These are phyloP conservation scores for Phytophthora nicotianae DNA, from an alignment of 352 stramenopile genomes.

Conservation along the genomic window DNA sequence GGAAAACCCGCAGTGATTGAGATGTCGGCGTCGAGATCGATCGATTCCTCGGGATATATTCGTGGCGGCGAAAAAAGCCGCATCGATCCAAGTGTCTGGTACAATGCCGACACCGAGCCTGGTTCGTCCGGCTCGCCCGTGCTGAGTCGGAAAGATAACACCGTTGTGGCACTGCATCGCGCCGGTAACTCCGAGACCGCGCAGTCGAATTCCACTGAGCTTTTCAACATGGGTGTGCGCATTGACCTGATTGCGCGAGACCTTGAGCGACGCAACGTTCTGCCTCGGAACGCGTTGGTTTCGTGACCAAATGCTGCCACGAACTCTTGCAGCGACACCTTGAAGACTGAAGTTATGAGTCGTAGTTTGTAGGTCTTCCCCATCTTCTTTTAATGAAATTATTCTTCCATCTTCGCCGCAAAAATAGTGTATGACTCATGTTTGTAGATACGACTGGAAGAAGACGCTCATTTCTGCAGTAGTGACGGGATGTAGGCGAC, in stretches of 20 bases:
- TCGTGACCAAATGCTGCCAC: constrained; percentile 12
- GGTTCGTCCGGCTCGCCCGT: constrained; percentile 73
- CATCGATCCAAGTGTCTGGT: constrained; percentile 54
- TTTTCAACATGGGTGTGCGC: constrained; percentile 36
- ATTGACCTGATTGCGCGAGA: constrained; percentile 40
- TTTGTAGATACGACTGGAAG: no score
- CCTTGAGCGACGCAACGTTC: constrained; percentile 28
- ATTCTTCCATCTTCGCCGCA: background rate
- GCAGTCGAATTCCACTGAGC: constrained; percentile 36
- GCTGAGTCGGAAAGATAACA: constrained; percentile 63
- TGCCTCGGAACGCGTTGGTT: constrained; percentile 28
- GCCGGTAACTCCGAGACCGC: constrained; percentile 47
- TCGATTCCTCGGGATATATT: constrained; percentile 4
- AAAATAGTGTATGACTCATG: background rate
- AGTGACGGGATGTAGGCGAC: constrained; percentile 45
- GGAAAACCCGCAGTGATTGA: constrained; percentile 48
- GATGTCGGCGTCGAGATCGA: constrained; percentile 15
- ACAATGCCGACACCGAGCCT: constrained; percentile 71
- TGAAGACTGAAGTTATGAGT: background rate
- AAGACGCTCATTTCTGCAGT: constrained; percentile 29
- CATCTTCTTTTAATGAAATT: constrained; percentile 9
- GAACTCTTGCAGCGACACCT: background rate
- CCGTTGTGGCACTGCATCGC: constrained; percentile 69
- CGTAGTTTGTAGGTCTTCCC: background rate
- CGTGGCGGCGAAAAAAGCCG: constrained; percentile 13